A percentile compares a stretch with the other conserved stretches of the same genome.
phyloP scores from a whole-genome alignment of 148 eudicot genomes.

The Polygonum aviculare region DNA sequence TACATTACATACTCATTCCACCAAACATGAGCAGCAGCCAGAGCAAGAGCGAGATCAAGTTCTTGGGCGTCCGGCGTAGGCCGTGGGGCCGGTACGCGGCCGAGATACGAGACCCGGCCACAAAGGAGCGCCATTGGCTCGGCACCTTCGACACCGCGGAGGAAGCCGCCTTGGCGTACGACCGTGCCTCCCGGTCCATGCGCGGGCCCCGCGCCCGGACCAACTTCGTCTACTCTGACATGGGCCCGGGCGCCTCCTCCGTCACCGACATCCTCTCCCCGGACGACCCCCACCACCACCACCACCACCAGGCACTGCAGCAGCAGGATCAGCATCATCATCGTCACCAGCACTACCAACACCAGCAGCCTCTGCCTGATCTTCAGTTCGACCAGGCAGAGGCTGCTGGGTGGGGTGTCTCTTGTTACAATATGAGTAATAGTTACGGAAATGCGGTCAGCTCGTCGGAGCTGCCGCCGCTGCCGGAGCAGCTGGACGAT shows the following conservation, averaged over 20 bases:
- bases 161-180: conserved; percentile 52
- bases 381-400: neutral
- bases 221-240: conserved; percentile 47
- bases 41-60: conserved; percentile 23
- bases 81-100: conserved; percentile 64
- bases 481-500: conserved; percentile 2
- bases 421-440: neutral
- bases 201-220: conserved; percentile 45
- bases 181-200: conserved; percentile 47
- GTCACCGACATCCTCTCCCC: conserved; percentile 43
- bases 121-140: conserved; percentile 53
- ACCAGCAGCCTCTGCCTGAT: conserved; percentile 1
- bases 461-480: conserved; percentile 7
- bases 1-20: neutral
- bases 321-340: neutral
- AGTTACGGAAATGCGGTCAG: neutral
- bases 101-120: conserved; percentile 47
- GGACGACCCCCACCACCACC: conserved; percentile 10
- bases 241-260: conserved; percentile 24
- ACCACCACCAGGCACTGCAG: neutral
- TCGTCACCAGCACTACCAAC: neutral
- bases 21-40: neutral
- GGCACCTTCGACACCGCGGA: conserved; percentile 55
- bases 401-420: neutral
- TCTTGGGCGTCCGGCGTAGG: conserved; percentile 40